Percentiles rank a stretch among this genome's conserved stretches.
phyloP scores from a whole-genome alignment of 2,329 filamentous ascomycete species.

The Alternaria arborescens region DNA sequence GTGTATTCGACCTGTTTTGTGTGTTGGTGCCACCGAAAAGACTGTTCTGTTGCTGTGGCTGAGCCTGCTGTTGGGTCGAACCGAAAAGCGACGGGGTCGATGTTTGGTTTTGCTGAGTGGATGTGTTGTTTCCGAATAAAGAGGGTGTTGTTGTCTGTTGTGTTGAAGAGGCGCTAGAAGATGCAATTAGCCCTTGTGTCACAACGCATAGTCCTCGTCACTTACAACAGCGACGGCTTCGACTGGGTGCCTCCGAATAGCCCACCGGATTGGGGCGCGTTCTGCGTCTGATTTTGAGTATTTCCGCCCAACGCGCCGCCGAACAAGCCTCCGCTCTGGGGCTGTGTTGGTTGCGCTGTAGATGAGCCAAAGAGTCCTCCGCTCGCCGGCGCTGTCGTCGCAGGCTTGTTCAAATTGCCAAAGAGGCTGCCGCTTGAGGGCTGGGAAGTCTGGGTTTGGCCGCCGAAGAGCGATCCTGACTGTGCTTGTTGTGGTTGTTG shows the following conservation, averaged over 20 bases:
- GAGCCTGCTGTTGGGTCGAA: conserved; percentile 36
- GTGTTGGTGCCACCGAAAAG: conserved; percentile 46
- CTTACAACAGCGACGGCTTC: conserved; percentile 52
- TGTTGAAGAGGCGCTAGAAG: conserved; percentile 45
- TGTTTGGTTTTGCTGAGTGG: conserved; percentile 41
- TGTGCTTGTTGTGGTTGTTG: conserved; percentile 37
- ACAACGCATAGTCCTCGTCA: conserved; percentile 15
- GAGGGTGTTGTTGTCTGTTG: conserved; percentile 42
- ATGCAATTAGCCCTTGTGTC: conserved; percentile 39
- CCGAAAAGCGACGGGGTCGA: conserved; percentile 46
- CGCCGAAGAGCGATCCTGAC: conserved; percentile 37
- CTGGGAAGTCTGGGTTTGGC: conserved; percentile 29
- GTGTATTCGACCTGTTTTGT: conserved; percentile 38
- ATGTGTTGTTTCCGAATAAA: conserved; percentile 41
- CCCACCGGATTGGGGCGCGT: conserved; percentile 40
- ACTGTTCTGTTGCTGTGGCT: conserved; percentile 41
- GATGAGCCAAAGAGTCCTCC: conserved; percentile 49
- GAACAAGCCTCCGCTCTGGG: conserved; percentile 43
- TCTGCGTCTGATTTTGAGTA: conserved; percentile 35
- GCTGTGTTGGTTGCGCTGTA: conserved; percentile 36
- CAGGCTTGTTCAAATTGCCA: conserved; percentile 47
- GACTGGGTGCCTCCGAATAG: conserved; percentile 44
- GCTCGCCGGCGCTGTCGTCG: conserved; percentile 33
- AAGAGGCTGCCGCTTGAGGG: conserved; percentile 47
- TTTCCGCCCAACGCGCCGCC: conserved; percentile 44